A percentile compares a stretch with the other conserved stretches of the same genome.
These are phyloP conservation scores for Rhododendron kiyosumense DNA, from an alignment of 148 eudicot genomes.

Conservation along the genomic window DNA sequence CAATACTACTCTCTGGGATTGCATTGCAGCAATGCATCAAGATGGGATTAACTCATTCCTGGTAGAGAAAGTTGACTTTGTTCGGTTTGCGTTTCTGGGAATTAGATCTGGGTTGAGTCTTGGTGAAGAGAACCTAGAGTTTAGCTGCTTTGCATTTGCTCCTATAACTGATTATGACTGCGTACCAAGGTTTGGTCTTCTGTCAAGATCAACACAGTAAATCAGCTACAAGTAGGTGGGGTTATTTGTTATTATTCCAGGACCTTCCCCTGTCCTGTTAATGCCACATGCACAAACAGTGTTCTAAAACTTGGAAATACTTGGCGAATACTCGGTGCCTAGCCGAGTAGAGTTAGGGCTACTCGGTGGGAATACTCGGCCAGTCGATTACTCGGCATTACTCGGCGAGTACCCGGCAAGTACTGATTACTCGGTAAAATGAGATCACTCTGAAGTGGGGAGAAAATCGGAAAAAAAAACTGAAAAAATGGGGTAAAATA, in stretches of 20 bases:
- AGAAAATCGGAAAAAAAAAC: no score
- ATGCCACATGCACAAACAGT: neutral
- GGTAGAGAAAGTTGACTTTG: neutral
- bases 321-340: no score
- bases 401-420: no score
- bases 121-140: neutral
- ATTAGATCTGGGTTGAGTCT: neutral
- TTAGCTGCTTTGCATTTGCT: neutral
- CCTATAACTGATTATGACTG: neutral
- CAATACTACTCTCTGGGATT: neutral
- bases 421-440: no score
- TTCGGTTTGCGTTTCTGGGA: neutral
- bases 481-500: no score
- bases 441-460: no score
- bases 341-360: no score
- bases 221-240: neutral
- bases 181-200: neutral
- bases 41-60: neutral
- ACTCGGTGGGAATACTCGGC: no score
- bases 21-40: neutral
- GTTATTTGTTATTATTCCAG: neutral
- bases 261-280: neutral
- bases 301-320: no score
- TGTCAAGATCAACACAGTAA: neutral
- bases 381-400: no score